Conservation (phyloP, 257 asterid genomes). For the Ajuga chamaepitys region DNA sequence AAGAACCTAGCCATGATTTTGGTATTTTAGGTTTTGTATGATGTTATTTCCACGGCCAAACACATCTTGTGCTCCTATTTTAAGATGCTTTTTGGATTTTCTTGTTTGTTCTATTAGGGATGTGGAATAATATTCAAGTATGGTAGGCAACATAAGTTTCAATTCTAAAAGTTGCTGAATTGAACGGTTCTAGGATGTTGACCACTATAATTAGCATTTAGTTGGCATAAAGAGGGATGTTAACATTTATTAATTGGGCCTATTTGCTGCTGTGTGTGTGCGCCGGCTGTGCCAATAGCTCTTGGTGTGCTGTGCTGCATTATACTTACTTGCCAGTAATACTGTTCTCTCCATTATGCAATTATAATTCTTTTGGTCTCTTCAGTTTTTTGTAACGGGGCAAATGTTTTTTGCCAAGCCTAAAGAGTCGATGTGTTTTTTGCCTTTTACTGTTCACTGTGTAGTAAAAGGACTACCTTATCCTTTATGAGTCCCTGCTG, state of each 20-base stretch:
- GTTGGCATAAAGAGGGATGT: slow-evolving; percentile 21
- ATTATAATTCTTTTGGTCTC: neutral
- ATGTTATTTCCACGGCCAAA: slow-evolving; percentile 16
- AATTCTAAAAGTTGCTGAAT: slow-evolving; percentile 10
- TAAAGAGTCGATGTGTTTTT: too few species aligned
- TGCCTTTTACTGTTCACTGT: too few species aligned
- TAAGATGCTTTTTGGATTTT: slow-evolving; percentile 30
- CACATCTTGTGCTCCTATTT: slow-evolving; percentile 24
- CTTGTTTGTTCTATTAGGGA: slow-evolving; percentile 32
- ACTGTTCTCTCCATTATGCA: neutral
- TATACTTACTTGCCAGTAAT: neutral
- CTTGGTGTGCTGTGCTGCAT: neutral
- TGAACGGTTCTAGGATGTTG: slow-evolving; percentile 29
- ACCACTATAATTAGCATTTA: slow-evolving; percentile 19
- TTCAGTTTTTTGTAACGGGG: too few species aligned
- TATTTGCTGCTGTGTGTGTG: neutral
- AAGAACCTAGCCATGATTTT: slow-evolving; percentile 2
- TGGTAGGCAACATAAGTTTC: slow-evolving; percentile 15
- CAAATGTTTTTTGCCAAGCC: too few species aligned
- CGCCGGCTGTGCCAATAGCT: neutral
- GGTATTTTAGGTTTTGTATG: slow-evolving; percentile 1
- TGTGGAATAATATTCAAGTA: slow-evolving; percentile 14
- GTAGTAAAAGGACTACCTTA: too few species aligned
- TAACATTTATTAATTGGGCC: slow-evolving; percentile 9
- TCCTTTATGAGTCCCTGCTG: too few species aligned